Evolutionary conservation across 1,284 basidiomycete species (phyloP).

Genomic region (Laetiporus sulphureus): DNA sequence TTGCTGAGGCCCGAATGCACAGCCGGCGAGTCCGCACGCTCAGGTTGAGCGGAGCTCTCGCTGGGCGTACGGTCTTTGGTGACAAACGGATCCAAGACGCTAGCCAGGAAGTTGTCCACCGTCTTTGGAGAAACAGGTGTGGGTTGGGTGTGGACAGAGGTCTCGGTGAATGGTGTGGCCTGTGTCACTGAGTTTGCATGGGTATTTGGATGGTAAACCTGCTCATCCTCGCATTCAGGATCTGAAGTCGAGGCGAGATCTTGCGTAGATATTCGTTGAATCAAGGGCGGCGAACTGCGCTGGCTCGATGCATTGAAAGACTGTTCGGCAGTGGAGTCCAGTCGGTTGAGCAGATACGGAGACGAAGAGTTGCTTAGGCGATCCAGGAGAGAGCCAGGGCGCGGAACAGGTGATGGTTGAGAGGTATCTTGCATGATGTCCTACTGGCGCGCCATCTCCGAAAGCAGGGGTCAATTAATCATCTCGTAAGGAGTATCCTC

Average conservation of each 20-base stretch:
- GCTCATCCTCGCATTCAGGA: neutral
- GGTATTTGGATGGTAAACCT: neutral
- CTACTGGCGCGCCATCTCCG: too few relatives aligned
- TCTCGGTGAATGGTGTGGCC: too few relatives aligned
- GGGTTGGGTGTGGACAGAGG: too few relatives aligned
- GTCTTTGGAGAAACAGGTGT: neutral
- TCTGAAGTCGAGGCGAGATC: neutral
- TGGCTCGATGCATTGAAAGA: neutral
- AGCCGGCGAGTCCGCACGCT: neutral
- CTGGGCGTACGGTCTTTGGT: too few relatives aligned
- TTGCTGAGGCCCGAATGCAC: neutral
- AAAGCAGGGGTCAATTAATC: too few relatives aligned
- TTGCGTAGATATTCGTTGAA: neutral
- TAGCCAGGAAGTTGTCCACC: slow-evolving; percentile 5
- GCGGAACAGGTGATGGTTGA: too few relatives aligned
- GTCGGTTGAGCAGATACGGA: neutral
- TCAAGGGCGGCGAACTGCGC: neutral
- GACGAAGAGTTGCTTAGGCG: too few relatives aligned
- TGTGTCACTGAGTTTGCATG: too few relatives aligned
- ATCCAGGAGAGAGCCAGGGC: too few relatives aligned
- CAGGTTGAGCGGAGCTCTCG: neutral
- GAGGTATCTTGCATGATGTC: too few relatives aligned
- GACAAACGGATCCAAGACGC: slow-evolving; percentile 1
- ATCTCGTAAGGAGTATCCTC: too few relatives aligned
- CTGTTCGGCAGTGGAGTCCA: neutral